Conservation (phyloP, 257 asterid species). For the Gardenia jasminoides region DNA sequence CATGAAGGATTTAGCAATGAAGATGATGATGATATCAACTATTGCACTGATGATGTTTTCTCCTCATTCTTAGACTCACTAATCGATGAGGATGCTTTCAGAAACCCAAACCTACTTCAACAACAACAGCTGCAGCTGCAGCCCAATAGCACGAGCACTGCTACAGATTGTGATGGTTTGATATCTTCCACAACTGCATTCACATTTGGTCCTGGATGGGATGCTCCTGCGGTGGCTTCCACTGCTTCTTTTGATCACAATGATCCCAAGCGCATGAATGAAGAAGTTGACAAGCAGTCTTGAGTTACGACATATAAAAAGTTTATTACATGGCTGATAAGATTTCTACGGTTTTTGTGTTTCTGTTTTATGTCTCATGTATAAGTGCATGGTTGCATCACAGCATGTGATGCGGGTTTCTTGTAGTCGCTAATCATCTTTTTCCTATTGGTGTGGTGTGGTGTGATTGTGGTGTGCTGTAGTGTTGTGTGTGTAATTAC, state of each 20-base stretch:
- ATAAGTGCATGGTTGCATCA: neutral
- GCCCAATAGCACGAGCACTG: neutral
- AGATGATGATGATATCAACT: constrained; percentile 21
- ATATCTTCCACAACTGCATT: constrained; percentile 1
- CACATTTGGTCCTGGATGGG: constrained; percentile 14
- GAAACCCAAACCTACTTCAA: constrained; percentile 11
- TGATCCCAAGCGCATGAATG: neutral
- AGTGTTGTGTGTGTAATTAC: neutral
- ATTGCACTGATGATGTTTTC: constrained; percentile 45
- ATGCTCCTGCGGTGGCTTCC: neutral
- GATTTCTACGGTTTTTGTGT: neutral
- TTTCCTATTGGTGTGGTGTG: neutral
- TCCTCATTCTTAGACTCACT: constrained; percentile 62
- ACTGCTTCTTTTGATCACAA: constrained; percentile 11
- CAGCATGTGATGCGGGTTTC: neutral
- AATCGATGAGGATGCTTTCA: constrained; percentile 57
- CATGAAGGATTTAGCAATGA: constrained; percentile 5
- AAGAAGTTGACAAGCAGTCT: neutral
- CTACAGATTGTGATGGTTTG: constrained; percentile 12
- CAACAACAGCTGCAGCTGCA: constrained; percentile 15
- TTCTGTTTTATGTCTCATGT: neutral
- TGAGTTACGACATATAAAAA: neutral
- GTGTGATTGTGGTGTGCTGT: neutral
- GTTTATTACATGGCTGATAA: neutral
- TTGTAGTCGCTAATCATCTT: neutral